Evolutionary conservation across 495 filamentous ascomycete species (phyloP).

Genomic region (Hypoxylon lienhwacheense): DNA sequence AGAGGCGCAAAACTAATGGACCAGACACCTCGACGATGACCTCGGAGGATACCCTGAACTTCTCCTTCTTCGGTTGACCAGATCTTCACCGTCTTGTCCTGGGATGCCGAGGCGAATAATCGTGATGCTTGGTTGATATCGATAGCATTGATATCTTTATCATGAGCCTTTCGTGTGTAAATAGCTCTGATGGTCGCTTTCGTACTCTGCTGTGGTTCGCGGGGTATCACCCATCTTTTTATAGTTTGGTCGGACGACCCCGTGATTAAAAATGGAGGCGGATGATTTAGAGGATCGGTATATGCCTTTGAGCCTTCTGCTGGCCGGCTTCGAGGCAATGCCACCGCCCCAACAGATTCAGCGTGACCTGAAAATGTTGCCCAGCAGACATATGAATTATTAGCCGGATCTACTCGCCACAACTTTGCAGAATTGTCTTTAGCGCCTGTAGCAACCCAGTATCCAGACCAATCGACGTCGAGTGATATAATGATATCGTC

Average conservation of each 20-base stretch:
- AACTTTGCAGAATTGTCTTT: slow-evolving; percentile 95
- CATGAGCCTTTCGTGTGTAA: slow-evolving; percentile 91
- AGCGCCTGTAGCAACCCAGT: slow-evolving; percentile 92
- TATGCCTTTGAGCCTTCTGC: slow-evolving; percentile 63
- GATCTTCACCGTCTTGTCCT: slow-evolving; percentile 95
- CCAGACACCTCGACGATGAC: slow-evolving; percentile 94
- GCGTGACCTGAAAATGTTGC: slow-evolving; percentile 87
- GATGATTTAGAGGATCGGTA: slow-evolving; percentile 70
- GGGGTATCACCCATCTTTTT: slow-evolving; percentile 79
- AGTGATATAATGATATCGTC: slow-evolving; percentile 94
- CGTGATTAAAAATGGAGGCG: slow-evolving; percentile 81
- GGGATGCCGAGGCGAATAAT: slow-evolving; percentile 91
- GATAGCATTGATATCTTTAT: slow-evolving; percentile 98
- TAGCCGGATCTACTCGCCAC: slow-evolving; percentile 82
- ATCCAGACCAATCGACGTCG: slow-evolving; percentile 92
- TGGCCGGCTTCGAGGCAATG: slow-evolving; percentile 70
- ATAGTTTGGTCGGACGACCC: slow-evolving; percentile 94
- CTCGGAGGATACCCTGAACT: slow-evolving; percentile 81
- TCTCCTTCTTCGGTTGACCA: slow-evolving; percentile 90
- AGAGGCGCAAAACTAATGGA: slow-evolving; percentile 83
- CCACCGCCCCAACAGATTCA: slow-evolving; percentile 91
- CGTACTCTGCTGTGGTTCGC: slow-evolving; percentile 45
- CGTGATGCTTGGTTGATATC: slow-evolving; percentile 69
- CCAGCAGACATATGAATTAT: slow-evolving; percentile 73
- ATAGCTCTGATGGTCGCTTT: slow-evolving; percentile 56